Base-by-base conservation (phyloP, 352 stramenopile species). In the Phytophthora pinifolia region DNA sequence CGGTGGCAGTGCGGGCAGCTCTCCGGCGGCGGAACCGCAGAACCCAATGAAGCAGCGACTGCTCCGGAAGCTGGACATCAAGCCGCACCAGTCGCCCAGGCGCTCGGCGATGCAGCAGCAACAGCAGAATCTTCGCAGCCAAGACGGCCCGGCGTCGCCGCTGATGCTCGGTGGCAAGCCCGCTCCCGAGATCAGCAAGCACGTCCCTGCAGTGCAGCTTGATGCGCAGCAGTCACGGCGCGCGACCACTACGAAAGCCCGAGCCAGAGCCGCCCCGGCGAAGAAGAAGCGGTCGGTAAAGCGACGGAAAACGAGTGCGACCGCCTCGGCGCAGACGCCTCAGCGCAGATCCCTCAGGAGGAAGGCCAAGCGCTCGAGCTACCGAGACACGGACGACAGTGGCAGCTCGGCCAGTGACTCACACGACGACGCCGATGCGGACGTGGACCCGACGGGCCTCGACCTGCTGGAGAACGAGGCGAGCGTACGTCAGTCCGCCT, bases 51-150 rank as follows among this genome's bases (percentile, higher is more conserved):
- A 54, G 27, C 48, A 86, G 59, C 56, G 77, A 42, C 45, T 84
- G 29, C 61, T 72, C 14, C 68, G 67, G 29, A 88, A 85, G 54
- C 62, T 90, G 8, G 77, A 88, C 44, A 88, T 90, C 59, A 88
- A 88, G 54, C 80, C 80, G 14, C 77, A 90, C 62, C 80, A 90
- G 47, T 90, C 80, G 10, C 78, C 80, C 39, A 65, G 80, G 37
- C 77, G 80, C 12, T 74, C 68, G 1, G 70, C 63, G 6, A 54
- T 80, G 33, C 74, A 83, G 27, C 56, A 71, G 34, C 56, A 67
- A 18, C 71, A 83, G 22, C 58, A 75, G 37, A 48, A 45, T 17
- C 20, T 58, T 14, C 62, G 59, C 6, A 59, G 47, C 4, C 27
- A 54, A 18, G 43, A 61, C 38, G 36, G 20, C 9, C 34, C 54